phyloP scores from a whole-genome alignment of 495 filamentous ascomycete genomes.

The Aspergillus olivimuriae region DNA sequence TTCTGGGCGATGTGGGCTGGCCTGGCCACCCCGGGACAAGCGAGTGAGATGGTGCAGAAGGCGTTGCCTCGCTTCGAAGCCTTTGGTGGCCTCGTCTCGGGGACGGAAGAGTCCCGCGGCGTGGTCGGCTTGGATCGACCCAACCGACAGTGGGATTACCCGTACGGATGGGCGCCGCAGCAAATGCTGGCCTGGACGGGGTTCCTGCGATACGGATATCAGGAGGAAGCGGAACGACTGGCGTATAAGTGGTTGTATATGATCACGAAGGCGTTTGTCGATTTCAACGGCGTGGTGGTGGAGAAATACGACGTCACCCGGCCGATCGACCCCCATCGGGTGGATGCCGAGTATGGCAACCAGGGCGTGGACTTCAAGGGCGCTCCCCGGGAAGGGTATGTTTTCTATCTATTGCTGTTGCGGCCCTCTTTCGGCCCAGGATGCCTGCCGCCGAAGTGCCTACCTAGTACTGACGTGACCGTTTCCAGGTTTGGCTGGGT shows the following conservation, averaged over 20 bases:
- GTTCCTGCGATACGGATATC: slow-evolving; percentile 81
- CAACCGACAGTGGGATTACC: slow-evolving; percentile 97
- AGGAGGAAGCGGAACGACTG: slow-evolving; percentile 78
- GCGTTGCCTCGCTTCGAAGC: slow-evolving; percentile 82
- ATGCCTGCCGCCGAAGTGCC: too few species aligned
- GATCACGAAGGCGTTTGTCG: slow-evolving; percentile 94
- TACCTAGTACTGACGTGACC: too few species aligned
- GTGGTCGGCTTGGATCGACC: slow-evolving; percentile 71
- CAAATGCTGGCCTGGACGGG: slow-evolving; percentile 97
- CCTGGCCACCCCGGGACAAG: slow-evolving; percentile 71
- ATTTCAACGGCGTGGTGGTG: slow-evolving; percentile 95
- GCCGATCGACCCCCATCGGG: slow-evolving; percentile 79
- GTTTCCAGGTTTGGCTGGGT: slow-evolving; percentile 88
- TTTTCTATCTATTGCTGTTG: slow-evolving; percentile 12
- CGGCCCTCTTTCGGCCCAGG: background rate
- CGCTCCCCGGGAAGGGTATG: slow-evolving; percentile 91
- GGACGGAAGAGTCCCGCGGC: slow-evolving; percentile 81
- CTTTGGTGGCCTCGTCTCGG: slow-evolving; percentile 81
- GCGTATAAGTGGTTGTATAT: slow-evolving; percentile 96
- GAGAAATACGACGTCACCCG: slow-evolving; percentile 98
- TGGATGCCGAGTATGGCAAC: slow-evolving; percentile 96
- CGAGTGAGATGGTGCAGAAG: slow-evolving; percentile 63
- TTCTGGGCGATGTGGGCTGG: slow-evolving; percentile 98
- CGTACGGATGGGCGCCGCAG: slow-evolving; percentile 96
- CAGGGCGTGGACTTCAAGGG: slow-evolving; percentile 92